These are phyloP conservation scores for Polytrichum commune DNA, from an alignment of 225 moss, liverwort and hornwort genomes.

Conservation along the genomic window DNA sequence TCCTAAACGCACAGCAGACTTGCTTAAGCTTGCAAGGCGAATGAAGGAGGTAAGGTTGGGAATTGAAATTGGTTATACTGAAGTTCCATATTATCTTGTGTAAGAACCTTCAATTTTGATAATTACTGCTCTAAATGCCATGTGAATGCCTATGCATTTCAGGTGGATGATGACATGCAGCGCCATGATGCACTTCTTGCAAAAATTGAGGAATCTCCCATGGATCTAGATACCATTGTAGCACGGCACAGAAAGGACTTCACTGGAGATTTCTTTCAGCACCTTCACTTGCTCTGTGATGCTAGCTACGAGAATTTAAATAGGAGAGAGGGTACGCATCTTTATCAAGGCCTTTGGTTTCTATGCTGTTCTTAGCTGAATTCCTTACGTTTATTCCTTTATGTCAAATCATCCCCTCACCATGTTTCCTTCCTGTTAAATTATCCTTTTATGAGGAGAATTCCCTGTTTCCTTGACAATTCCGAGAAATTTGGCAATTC, in stretches of 20 bases:
- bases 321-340: conserved; percentile 48
- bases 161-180: conserved; percentile 95
- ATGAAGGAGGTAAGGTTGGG: conserved; percentile 67
- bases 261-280: conserved; percentile 84
- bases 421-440: neutral
- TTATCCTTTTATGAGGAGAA: neutral
- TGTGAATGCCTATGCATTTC: conserved; percentile 8
- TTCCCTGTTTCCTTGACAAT: neutral
- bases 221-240: conserved; percentile 63
- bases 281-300: conserved; percentile 74
- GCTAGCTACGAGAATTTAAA: conserved; percentile 57
- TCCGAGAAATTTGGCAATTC: too few species aligned
- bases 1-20: conserved; percentile 66
- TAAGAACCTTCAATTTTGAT: neutral
- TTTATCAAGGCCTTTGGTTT: neutral
- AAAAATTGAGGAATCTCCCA: conserved; percentile 46
- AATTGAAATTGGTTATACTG: neutral
- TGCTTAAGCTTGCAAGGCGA: conserved; percentile 80
- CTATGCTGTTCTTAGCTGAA: neutral
- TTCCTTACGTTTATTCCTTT: too few species aligned
- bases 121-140: conserved; percentile 5
- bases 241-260: conserved; percentile 75
- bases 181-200: conserved; percentile 64
- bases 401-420: too few species aligned
- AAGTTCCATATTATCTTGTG: too few species aligned